Evolutionary conservation across 2,329 filamentous ascomycete genomes (phyloP).

Genomic region (Amphichorda felina): DNA sequence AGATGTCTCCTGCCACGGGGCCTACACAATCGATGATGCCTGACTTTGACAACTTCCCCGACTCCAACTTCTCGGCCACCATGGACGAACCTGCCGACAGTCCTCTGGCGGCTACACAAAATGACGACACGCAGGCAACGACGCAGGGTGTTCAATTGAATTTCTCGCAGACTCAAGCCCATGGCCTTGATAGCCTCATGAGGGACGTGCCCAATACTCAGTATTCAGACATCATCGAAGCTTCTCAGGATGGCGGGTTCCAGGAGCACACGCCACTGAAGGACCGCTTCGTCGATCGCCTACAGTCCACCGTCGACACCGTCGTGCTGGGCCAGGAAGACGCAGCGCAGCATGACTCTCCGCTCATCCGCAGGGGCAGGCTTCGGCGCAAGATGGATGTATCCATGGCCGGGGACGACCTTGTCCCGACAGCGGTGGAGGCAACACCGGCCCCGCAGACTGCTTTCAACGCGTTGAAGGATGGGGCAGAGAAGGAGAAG

Average conservation of each 20-base stretch:
- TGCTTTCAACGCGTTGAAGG: slow-evolving; percentile 62
- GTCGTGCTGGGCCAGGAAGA: slow-evolving; percentile 32
- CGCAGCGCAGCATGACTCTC: slow-evolving; percentile 44
- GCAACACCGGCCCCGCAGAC: slow-evolving; percentile 22
- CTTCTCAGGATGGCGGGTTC: slow-evolving; percentile 74
- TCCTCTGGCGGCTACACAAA: slow-evolving; percentile 26
- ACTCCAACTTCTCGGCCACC: slow-evolving; percentile 50
- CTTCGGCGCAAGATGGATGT: slow-evolving; percentile 30
- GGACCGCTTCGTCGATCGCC: slow-evolving; percentile 51
- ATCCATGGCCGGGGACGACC: slow-evolving; percentile 6
- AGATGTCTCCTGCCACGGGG: slow-evolving; percentile 19
- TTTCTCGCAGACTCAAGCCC: slow-evolving; percentile 48
- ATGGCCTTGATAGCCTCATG: slow-evolving; percentile 44
- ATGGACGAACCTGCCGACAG: slow-evolving; percentile 43
- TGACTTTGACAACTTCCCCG: slow-evolving; percentile 41
- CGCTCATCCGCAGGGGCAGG: slow-evolving; percentile 48
- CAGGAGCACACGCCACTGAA: slow-evolving; percentile 61
- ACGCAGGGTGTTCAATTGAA: slow-evolving; percentile 40
- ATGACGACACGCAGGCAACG: slow-evolving; percentile 17
- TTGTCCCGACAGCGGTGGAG: slow-evolving; percentile 9
- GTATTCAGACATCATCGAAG: slow-evolving; percentile 57
- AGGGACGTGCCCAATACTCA: slow-evolving; percentile 40
- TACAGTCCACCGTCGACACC: slow-evolving; percentile 61
- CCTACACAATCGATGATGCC: slow-evolving; percentile 40
- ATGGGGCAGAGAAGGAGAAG: slow-evolving; percentile 44